Conservation (phyloP, 352 stramenopile species). For the Hyaloperonospora arabidopsidis region DNA sequence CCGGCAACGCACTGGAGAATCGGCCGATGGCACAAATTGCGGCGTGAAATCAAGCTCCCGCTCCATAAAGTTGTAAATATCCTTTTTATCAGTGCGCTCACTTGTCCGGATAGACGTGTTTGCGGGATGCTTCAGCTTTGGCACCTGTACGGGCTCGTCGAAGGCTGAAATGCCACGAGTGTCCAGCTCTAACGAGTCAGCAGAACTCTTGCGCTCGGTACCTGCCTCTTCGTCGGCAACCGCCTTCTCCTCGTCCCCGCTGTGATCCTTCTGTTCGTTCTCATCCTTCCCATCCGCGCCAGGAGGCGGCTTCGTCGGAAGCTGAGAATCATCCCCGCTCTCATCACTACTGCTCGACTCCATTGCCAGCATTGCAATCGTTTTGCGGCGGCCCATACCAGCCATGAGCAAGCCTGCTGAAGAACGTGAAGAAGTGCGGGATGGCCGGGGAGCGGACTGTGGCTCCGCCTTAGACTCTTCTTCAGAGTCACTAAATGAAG, state of each 20-base stretch:
- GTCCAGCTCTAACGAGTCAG: conserved; percentile 73
- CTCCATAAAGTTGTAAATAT: conserved; percentile 85
- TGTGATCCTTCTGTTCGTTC: conserved; percentile 20
- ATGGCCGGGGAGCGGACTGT: conserved; percentile 39
- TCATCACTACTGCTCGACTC: conserved; percentile 79
- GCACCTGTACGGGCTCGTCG: conserved; percentile 44
- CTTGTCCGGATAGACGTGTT: conserved; percentile 39
- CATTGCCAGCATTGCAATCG: conserved; percentile 53
- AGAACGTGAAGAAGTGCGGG: conserved; percentile 30
- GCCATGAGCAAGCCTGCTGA: conserved; percentile 46
- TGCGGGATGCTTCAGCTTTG: conserved; percentile 27
- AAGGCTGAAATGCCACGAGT: conserved; percentile 67
- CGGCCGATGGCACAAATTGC: conserved; percentile 78
- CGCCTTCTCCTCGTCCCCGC: conserved; percentile 23
- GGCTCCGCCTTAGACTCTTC: conserved; percentile 70
- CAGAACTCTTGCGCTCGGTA: conserved; percentile 56
- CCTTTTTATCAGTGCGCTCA: conserved; percentile 56
- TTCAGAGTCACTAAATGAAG: conserved; percentile 81
- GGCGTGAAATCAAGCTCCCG: conserved; percentile 76
- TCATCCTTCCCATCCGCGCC: conserved; percentile 28
- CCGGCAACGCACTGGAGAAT: conserved; percentile 79
- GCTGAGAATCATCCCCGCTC: conserved; percentile 39
- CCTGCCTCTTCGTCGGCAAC: conserved; percentile 24
- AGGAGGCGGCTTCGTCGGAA: conserved; percentile 49
- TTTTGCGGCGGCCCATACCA: conserved; percentile 59